A percentile compares a stretch with the other conserved stretches of the same genome.
phyloP scores from a whole-genome alignment of 2,329 filamentous ascomycete genomes.

The Ophiostoma australiae region DNA sequence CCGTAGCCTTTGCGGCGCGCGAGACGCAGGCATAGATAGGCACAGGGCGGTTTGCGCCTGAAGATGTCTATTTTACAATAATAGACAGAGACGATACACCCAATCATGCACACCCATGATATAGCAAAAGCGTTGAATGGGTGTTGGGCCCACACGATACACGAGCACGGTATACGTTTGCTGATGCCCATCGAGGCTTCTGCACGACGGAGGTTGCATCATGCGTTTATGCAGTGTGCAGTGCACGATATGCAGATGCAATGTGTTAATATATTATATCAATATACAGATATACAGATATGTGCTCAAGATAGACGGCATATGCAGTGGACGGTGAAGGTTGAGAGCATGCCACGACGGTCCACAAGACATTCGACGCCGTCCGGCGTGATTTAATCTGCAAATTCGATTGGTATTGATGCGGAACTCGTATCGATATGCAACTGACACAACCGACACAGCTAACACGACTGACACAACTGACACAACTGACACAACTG shows the following conservation, averaged over 20 bases:
- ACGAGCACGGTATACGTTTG: neutral
- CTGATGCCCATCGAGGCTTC: neutral
- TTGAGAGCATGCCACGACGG: neutral
- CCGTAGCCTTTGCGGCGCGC: slow-evolving; percentile 67
- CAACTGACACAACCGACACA: no score
- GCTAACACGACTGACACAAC: neutral
- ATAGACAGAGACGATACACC: no score
- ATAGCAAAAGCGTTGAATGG: neutral
- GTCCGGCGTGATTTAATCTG: no score
- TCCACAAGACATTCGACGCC: no score
- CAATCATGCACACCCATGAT: neutral
- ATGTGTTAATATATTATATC: neutral
- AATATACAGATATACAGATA: neutral
- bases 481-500: neutral
- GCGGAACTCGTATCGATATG: no score
- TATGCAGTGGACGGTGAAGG: neutral
- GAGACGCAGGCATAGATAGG: neutral
- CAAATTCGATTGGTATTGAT: no score
- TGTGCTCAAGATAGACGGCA: neutral
- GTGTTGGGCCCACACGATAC: neutral
- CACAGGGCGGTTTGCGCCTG: no score
- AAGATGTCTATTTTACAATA: no score
- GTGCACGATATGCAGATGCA: no score
- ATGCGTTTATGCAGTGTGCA: neutral
- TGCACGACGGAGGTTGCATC: neutral